Conservation (phyloP, 495 filamentous ascomycete genomes). For the Astrothelium macrocarpum region DNA sequence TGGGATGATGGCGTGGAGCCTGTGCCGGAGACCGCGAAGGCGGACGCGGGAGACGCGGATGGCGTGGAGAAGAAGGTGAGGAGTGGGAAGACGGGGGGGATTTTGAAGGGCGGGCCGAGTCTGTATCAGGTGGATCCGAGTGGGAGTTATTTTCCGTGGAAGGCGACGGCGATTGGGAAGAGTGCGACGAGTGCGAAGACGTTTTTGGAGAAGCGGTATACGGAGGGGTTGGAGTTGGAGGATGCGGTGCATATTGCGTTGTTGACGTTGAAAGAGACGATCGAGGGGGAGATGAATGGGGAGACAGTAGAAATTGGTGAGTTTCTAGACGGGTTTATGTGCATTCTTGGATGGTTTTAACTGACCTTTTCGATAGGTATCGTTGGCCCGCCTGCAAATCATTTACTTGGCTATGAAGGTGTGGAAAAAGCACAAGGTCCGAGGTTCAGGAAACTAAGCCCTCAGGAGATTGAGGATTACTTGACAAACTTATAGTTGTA, state of each 20-base stretch:
- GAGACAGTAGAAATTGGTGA: slow-evolving; percentile 97
- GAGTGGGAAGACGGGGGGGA: slow-evolving; percentile 79
- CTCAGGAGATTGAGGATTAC: slow-evolving; percentile 98
- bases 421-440: slow-evolving; percentile 84
- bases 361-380: slow-evolving; percentile 56
- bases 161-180: slow-evolving; percentile 98
- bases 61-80: slow-evolving; percentile 60
- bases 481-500: slow-evolving; percentile 73
- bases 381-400: slow-evolving; percentile 85
- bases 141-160: slow-evolving; percentile 97
- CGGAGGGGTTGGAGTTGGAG: slow-evolving; percentile 91
- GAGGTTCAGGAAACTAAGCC: slow-evolving; percentile 89
- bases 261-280: slow-evolving; percentile 95
- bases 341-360: too few species aligned
- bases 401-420: slow-evolving; percentile 85
- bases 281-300: slow-evolving; percentile 98
- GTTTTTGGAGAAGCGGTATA: slow-evolving; percentile 97
- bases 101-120: slow-evolving; percentile 90
- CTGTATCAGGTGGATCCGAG: slow-evolving; percentile 97
- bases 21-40: slow-evolving; percentile 47
- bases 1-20: slow-evolving; percentile 96
- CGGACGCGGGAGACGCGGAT: slow-evolving; percentile 40
- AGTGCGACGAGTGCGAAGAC: slow-evolving; percentile 97
- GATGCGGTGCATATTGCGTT: slow-evolving; percentile 98
- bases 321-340: too few species aligned